Evolutionary conservation across 805 yeast genomes (phyloP), one percentile per base, ranked within the genome.

Genomic region (Myxozyma neglecta): DNA sequence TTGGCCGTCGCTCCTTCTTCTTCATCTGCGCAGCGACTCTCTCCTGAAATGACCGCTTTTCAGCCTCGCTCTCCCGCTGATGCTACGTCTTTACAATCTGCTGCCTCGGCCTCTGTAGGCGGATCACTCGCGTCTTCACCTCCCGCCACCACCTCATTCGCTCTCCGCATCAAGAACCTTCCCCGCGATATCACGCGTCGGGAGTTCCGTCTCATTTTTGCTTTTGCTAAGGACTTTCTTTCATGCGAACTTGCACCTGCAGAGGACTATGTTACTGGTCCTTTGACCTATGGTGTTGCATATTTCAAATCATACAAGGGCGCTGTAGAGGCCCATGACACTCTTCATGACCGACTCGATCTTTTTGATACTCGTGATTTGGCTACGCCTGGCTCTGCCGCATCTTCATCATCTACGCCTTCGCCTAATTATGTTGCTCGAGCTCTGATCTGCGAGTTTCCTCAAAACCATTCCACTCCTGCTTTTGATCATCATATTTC

Each of bases 211-310:
- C 67, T 75, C 40, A 63, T 77, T 56, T 77, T 77, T 59, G 72
- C 79, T 10, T 73, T 76, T 60, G 79, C 79, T 14, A 70, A 71
- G 4, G 79, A 76, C 44, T 76, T 71, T 57, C 40, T 73, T 39
- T 61, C 68, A 39, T 64, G 72, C 46, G 79, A 77, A 51, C 57
- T 76, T 32, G 49, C 37, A 3, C 68, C 65, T 46, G 68, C 70
- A 53, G 69, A 72, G 34, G 71, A 58, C 42, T 58, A 57, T 42
- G 47, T 52, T 18, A 55, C 59, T 6, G 68, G 72, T 16, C 66
- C 69, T n/a, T 66, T 67, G 10, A 54, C 68, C 29, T 56, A 67
- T 24, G 70, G 72, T 35, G 48, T 53, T 20, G 77, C 73, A 7
- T 71, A 67, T 52, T 75, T 75, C 70, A 65, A 66, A 37, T 59